Percentiles rank a stretch among this genome's conserved stretches.
Evolutionary conservation across 176 grass and related monocot species (phyloP).

Genomic region (Musa itinerans): DNA sequence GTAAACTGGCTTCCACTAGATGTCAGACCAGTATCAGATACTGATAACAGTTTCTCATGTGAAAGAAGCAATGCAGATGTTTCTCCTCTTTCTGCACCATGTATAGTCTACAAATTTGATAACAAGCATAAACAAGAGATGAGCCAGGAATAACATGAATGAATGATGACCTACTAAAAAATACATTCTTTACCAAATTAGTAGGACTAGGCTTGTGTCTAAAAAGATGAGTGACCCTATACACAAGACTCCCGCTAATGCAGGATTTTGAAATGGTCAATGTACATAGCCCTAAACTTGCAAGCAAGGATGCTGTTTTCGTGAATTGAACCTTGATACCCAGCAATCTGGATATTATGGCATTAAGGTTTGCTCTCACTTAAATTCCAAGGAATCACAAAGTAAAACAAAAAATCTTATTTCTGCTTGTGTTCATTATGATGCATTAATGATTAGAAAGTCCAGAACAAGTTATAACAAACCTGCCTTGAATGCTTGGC

Average conservation of each 20-base stretch:
- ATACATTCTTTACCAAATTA: background rate
- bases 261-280: background rate
- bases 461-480: constrained; percentile 90
- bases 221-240: background rate
- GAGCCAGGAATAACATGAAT: background rate
- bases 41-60: constrained; percentile 39
- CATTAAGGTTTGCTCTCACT: no score
- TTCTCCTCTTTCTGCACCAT: constrained; percentile 77
- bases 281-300: background rate
- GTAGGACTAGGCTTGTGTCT: background rate
- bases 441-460: constrained; percentile 31
- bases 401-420: background rate
- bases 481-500: constrained; percentile 99
- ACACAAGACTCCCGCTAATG: background rate
- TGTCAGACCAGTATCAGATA: constrained; percentile 42
- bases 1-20: constrained; percentile 79
- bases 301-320: no score
- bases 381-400: background rate
- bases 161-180: background rate
- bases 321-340: no score
- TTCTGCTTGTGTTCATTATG: background rate
- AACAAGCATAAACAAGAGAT: background rate
- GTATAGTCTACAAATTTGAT: constrained; percentile 54
- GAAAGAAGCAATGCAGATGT: constrained; percentile 81
- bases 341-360: no score